Evolutionary conservation across 768 basidiomycete species (phyloP).

Genomic region (Arthromyces matolae): DNA sequence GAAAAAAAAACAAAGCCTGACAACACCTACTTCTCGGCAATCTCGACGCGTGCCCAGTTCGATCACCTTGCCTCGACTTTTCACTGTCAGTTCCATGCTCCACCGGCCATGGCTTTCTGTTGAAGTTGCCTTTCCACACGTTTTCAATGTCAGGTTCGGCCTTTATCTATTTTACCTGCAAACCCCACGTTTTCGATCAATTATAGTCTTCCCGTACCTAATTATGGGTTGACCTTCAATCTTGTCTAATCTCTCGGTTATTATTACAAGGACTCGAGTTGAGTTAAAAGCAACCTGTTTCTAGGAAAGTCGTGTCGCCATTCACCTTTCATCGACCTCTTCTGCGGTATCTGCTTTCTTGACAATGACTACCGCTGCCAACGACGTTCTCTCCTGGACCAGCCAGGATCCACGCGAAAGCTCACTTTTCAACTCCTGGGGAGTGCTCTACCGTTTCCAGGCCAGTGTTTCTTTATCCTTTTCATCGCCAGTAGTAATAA

Average conservation of each 20-base stretch:
- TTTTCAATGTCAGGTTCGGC: slow-evolving; percentile 64
- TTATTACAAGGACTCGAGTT: slow-evolving; percentile 54
- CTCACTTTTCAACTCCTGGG: slow-evolving; percentile 77
- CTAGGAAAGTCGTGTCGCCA: slow-evolving; percentile 21
- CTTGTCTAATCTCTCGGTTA: slow-evolving; percentile 50
- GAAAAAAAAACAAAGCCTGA: slow-evolving; percentile 30
- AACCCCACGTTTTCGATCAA: slow-evolving; percentile 76
- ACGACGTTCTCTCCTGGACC: slow-evolving; percentile 83
- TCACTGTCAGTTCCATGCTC: slow-evolving; percentile 64
- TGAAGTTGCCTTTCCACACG: slow-evolving; percentile 73
- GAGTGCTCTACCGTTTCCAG: slow-evolving; percentile 77
- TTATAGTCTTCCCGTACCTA: slow-evolving; percentile 47
- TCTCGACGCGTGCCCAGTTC: slow-evolving; percentile 58
- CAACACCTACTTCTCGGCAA: slow-evolving; percentile 46
- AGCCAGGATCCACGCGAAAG: slow-evolving; percentile 84
- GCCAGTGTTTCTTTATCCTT: slow-evolving; percentile 36
- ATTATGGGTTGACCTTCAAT: slow-evolving; percentile 23
- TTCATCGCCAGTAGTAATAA: slow-evolving; percentile 18
- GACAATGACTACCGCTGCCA: slow-evolving; percentile 48
- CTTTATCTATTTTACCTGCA: slow-evolving; percentile 67
- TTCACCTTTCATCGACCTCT: slow-evolving; percentile 23
- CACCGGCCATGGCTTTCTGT: slow-evolving; percentile 60
- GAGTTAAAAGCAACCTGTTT: slow-evolving; percentile 25
- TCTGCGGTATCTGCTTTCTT: slow-evolving; percentile 22
- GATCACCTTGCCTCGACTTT: slow-evolving; percentile 60